Evolutionary conservation across 2,329 filamentous ascomycete genomes (phyloP).

Genomic region (Apiospora hydei): DNA sequence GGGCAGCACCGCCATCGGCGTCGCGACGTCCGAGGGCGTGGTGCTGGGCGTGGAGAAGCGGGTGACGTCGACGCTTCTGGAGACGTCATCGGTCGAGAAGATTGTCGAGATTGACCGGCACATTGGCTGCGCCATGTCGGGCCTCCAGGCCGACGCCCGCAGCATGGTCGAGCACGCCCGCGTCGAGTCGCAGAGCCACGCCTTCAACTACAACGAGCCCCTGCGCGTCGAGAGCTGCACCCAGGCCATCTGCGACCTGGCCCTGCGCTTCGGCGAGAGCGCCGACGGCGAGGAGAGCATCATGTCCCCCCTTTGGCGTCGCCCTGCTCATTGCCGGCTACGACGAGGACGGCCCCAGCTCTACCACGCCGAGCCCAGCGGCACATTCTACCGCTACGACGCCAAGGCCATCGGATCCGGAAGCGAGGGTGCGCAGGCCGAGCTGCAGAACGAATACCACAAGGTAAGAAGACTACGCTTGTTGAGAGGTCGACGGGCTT

Average conservation of each 20-base stretch:
- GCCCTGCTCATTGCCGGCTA: constrained; percentile 95
- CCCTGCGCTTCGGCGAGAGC: constrained; percentile 94
- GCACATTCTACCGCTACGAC: constrained; percentile 98
- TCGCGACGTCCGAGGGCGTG: constrained; percentile 93
- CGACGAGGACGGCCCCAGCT: constrained; percentile 94
- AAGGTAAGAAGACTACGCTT: constrained; percentile 61
- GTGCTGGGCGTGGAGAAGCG: constrained; percentile 99
- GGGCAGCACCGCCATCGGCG: constrained; percentile 96
- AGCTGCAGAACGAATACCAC: constrained; percentile 98
- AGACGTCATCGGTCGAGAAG: constrained; percentile 98
- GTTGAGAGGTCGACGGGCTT: background rate
- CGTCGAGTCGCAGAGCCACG: constrained; percentile 95
- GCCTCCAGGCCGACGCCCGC: constrained; percentile 94
- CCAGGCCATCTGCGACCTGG: constrained; percentile 97
- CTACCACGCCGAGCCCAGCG: constrained; percentile 97
- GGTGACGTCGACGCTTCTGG: constrained; percentile 95
- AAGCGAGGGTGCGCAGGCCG: constrained; percentile 95
- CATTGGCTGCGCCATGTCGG: constrained; percentile 98
- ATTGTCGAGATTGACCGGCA: constrained; percentile 99
- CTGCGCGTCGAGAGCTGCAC: constrained; percentile 97
- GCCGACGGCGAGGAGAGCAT: constrained; percentile 98
- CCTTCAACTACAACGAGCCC: constrained; percentile 97
- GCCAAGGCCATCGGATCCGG: constrained; percentile 98
- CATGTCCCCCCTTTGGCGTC: constrained; percentile 97
- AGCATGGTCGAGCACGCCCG: constrained; percentile 98